Evolutionary conservation across 768 basidiomycete genomes (phyloP), one percentile per base, ranked within the genome.

Genomic region (Kwoniella newhampshirensis): DNA sequence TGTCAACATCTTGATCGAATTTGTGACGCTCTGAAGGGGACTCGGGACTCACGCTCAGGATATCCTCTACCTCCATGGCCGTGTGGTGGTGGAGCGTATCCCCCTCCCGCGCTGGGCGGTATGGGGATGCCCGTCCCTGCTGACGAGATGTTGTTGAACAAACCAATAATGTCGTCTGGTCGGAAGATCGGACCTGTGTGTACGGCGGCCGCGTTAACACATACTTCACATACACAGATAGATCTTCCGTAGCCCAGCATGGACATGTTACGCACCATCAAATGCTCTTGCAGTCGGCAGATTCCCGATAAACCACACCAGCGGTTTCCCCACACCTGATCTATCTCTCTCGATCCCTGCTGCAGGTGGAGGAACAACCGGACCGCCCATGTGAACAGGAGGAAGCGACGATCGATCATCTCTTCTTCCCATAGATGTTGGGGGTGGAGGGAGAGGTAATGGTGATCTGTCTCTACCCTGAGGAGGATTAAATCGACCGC

Each of bases 221-320:
- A n/a, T n/a, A n/a, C n/a, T n/a, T n/a, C n/a, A n/a, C n/a, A n/a
- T n/a, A n/a, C n/a, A n/a, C n/a, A n/a, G n/a, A n/a, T n/a, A n/a
- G n/a, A n/a, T n/a, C n/a, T n/a, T n/a, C n/a, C n/a, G n/a, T n/a
- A n/a, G n/a, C n/a, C n/a, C n/a, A n/a, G n/a, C n/a, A n/a, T n/a
- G n/a, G n/a, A n/a, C n/a, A n/a, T n/a, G n/a, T n/a, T n/a, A 81
- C 85, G 65, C 62, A 91, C 91, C 93, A 77, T 96, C 89, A 74
- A 96, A 97, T n/a, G 82, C 76, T 13, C 76, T 62, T 4, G 87
- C 79, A 37, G 81, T 77, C 4, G 93, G 93, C 47, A 98, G 77
- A 60, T 85, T 84, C 25, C 86, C 85, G 30, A 96, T 79, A 76
- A 97, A 94, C 85, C 86, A 88, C n/a, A 83, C 82, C 15, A 94